phyloP scores from a whole-genome alignment of 495 filamentous ascomycete species.

The Aspergillus heteromorphus region DNA sequence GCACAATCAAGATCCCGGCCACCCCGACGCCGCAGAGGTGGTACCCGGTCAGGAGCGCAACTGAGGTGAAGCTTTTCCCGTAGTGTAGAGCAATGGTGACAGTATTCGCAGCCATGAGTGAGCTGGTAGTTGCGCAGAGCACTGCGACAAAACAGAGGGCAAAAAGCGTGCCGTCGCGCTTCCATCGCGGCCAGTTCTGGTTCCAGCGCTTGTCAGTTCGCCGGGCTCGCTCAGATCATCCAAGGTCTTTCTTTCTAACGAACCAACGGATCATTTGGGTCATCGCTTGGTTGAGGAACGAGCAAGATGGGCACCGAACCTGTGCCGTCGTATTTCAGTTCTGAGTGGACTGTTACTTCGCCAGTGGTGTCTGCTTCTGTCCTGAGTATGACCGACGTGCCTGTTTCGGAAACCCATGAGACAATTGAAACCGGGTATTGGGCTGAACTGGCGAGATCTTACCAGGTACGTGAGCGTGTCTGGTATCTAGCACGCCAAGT shows the following conservation, averaged over 20 bases:
- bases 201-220: conserved; percentile 13
- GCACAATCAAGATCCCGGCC: conserved; percentile 76
- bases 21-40: conserved; percentile 79
- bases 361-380: conserved; percentile 42
- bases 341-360: conserved; percentile 28
- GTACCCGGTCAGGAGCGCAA: conserved; percentile 82
- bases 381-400: conserved; percentile 62
- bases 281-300: conserved; percentile 73
- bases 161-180: conserved; percentile 72
- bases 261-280: conserved; percentile 75
- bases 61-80: conserved; percentile 54
- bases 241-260: conserved; percentile 1
- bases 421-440: background rate
- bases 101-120: conserved; percentile 84
- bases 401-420: conserved; percentile 24
- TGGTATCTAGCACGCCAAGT: conserved; percentile 67
- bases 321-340: conserved; percentile 67
- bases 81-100: conserved; percentile 62
- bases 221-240: background rate
- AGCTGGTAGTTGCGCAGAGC: conserved; percentile 72
- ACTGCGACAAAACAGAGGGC: conserved; percentile 75
- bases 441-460: conserved; percentile 8
- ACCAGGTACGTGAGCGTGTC: conserved; percentile 70
- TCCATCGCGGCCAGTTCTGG: conserved; percentile 88
- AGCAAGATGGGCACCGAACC: conserved; percentile 65